A percentile compares a stretch with the other conserved stretches of the same genome.
phyloP scores from a whole-genome alignment of 176 grass and related monocot genomes.

The Themeda triandra region DNA sequence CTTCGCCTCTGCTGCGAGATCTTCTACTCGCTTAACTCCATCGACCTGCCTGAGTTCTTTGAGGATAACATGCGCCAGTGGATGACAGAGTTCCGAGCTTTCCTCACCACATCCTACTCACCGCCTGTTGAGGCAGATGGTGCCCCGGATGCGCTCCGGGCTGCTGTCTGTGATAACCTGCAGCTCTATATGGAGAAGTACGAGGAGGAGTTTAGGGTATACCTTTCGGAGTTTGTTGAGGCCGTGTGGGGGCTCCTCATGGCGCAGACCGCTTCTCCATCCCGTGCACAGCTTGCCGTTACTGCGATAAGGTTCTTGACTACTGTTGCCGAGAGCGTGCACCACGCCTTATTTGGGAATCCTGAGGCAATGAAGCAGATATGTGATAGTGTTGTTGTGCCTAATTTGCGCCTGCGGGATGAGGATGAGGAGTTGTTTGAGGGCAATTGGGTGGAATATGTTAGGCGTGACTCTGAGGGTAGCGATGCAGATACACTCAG shows the following conservation, averaged over 20 bases:
- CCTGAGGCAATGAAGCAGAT: constrained; percentile 74
- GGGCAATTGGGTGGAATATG: constrained; percentile 88
- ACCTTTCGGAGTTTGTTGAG: constrained; percentile 74
- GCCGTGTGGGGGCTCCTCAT: constrained; percentile 87
- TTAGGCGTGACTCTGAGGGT: constrained; percentile 88
- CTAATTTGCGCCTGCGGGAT: constrained; percentile 84
- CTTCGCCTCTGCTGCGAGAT: constrained; percentile 88
- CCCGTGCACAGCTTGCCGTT: constrained; percentile 63
- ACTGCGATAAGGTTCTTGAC: constrained; percentile 96
- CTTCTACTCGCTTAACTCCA: constrained; percentile 91
- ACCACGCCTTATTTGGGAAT: constrained; percentile 74
- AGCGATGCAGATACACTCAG: constrained; percentile 84
- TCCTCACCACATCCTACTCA: constrained; percentile 71
- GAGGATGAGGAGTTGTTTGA: constrained; percentile 97
- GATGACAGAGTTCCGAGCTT: constrained; percentile 86
- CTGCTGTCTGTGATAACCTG: constrained; percentile 84
- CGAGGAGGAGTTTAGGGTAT: constrained; percentile 86
- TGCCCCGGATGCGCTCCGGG: constrained; percentile 59
- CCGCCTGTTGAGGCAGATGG: constrained; percentile 63
- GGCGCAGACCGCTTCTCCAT: constrained; percentile 39
- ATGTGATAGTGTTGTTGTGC: constrained; percentile 88
- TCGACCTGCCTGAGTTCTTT: constrained; percentile 95
- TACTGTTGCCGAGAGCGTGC: constrained; percentile 86
- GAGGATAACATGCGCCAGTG: constrained; percentile 97
- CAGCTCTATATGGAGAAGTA: constrained; percentile 99